These are phyloP conservation scores for Penicillium sp. DNA, from an alignment of 2,329 filamentous ascomycete species.

Conservation along the genomic window DNA sequence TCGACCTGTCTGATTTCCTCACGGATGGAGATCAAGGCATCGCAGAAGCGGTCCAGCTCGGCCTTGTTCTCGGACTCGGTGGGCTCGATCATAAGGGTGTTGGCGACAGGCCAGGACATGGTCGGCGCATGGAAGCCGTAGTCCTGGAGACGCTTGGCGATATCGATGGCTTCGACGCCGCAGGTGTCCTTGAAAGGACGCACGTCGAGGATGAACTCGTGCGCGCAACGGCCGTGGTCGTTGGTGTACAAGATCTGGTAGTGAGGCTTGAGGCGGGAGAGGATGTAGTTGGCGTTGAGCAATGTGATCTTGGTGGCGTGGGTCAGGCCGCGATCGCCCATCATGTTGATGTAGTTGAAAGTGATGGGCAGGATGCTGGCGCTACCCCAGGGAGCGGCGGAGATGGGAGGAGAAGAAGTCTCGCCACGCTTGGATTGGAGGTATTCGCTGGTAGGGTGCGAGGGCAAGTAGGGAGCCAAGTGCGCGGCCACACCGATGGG, in stretches of 20 bases:
- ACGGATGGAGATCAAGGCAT: conserved; percentile 82
- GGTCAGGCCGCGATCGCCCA: conserved; percentile 77
- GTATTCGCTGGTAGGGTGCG: conserved; percentile 58
- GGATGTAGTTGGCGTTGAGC: conserved; percentile 97
- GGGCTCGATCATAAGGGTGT: conserved; percentile 97
- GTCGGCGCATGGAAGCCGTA: conserved; percentile 97
- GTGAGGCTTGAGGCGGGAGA: conserved; percentile 77
- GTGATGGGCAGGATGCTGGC: conserved; percentile 91
- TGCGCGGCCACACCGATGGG: conserved; percentile 88
- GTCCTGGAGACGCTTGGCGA: conserved; percentile 93
- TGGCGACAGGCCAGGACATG: conserved; percentile 93
- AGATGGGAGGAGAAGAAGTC: conserved; percentile 63
- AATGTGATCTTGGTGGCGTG: conserved; percentile 88
- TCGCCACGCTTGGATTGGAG: conserved; percentile 39
- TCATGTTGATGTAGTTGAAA: conserved; percentile 93
- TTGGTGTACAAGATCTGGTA: conserved; percentile 96
- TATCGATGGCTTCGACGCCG: conserved; percentile 86
- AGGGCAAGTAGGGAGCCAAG: conserved; percentile 71
- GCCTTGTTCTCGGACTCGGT: conserved; percentile 90
- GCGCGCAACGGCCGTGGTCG: conserved; percentile 77
- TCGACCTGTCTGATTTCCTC: conserved; percentile 81
- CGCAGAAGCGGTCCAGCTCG: conserved; percentile 89
- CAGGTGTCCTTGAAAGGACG: conserved; percentile 78
- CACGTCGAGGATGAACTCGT: conserved; percentile 94
- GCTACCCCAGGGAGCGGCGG: conserved; percentile 79